These are phyloP conservation scores for Pontederia crassipes DNA, from an alignment of 176 grass and related monocot genomes.

Conservation along the genomic window DNA sequence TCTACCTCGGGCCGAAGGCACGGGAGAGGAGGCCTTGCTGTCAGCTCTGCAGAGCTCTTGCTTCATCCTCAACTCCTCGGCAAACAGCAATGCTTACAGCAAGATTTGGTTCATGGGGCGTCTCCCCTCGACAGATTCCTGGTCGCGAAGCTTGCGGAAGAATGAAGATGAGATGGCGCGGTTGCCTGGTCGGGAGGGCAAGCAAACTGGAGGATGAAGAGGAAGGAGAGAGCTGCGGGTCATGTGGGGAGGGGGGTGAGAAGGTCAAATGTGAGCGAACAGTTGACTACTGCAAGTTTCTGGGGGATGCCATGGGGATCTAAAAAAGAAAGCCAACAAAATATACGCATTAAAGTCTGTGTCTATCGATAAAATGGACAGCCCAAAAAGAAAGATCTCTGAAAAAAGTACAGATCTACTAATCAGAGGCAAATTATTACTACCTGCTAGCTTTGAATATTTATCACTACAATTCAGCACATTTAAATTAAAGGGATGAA, in stretches of 20 bases:
- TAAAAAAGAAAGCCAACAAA: too few species aligned
- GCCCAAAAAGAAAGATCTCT: too few species aligned
- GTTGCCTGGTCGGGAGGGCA: background rate
- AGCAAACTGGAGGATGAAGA: background rate
- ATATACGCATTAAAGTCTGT: too few species aligned
- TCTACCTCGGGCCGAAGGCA: slow-evolving; percentile 6
- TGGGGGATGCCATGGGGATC: too few species aligned
- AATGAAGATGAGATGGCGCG: background rate
- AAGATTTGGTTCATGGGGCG: background rate
- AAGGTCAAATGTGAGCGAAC: background rate
- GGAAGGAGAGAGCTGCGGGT: background rate
- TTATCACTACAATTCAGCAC: too few species aligned
- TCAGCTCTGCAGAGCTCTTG: slow-evolving; percentile 24
- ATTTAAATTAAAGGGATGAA: too few species aligned
- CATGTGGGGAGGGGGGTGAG: slow-evolving; percentile 7
- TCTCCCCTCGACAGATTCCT: background rate
- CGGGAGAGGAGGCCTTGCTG: slow-evolving; percentile 22
- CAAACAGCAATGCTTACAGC: background rate
- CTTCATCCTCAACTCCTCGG: slow-evolving; percentile 29
- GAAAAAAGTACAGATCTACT: too few species aligned
- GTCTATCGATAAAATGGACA: too few species aligned
- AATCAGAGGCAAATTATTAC: too few species aligned
- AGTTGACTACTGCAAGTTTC: background rate
- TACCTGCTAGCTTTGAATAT: too few species aligned
- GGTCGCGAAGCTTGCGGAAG: background rate